Evolutionary conservation across 1,139 yeast genomes (phyloP).

Genomic region (Taphrina populina): DNA sequence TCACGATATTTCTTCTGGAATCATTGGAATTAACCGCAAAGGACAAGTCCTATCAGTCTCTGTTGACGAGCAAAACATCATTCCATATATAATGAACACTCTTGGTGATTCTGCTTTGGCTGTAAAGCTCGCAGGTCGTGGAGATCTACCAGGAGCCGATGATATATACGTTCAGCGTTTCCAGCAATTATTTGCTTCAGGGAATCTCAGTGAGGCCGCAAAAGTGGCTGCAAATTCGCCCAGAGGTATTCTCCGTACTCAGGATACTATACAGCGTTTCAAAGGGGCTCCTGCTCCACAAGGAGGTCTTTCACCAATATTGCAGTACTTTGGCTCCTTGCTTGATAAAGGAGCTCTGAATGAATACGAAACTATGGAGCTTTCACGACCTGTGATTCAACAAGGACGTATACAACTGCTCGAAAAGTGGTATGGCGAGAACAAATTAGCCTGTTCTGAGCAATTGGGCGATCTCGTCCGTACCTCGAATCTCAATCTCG

Average conservation of each 20-base stretch:
- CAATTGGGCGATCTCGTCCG: conserved; percentile 95
- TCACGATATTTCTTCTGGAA: conserved; percentile 74
- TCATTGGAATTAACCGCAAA: conserved; percentile 86
- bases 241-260: conserved; percentile 77
- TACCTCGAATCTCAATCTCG: conserved; percentile 78
- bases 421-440: conserved; percentile 96
- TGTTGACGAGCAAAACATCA: conserved; percentile 76
- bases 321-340: conserved; percentile 87
- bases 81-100: conserved; percentile 85
- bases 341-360: conserved; percentile 91
- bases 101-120: conserved; percentile 86
- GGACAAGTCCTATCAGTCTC: conserved; percentile 96
- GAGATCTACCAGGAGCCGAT: conserved; percentile 97
- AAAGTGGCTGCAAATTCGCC: conserved; percentile 96
- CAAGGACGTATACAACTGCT: conserved; percentile 92
- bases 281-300: conserved; percentile 92
- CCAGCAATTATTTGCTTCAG: conserved; percentile 75
- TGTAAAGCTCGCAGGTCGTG: conserved; percentile 84
- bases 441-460: conserved; percentile 88
- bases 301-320: conserved; percentile 90
- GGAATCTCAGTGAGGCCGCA: conserved; percentile 90
- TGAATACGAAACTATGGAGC: conserved; percentile 89
- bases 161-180: conserved; percentile 87
- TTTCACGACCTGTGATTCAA: conserved; percentile 92
- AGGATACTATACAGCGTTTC: conserved; percentile 88